These are phyloP conservation scores for Taiozyma sp. DNA, from an alignment of 1,139 yeast species.

Conservation along the genomic window DNA sequence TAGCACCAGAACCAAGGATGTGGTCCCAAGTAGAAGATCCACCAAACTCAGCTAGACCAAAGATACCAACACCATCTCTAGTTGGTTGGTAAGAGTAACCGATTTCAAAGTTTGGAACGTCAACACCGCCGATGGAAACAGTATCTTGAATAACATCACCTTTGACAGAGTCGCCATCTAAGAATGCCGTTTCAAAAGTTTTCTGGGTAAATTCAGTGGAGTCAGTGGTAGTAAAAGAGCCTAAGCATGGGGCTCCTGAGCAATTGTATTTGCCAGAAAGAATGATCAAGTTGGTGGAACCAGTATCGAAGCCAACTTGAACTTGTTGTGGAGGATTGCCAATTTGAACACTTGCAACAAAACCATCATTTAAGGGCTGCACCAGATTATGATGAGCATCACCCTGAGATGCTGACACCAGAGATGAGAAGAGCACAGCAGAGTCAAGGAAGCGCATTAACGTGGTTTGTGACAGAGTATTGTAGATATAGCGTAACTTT, in stretches of 20 bases:
- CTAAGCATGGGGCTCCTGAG: conserved; percentile 24
- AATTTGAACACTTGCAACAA: conserved; percentile 29
- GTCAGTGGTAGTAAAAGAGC: conserved; percentile 38
- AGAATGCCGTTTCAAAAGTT: conserved; percentile 7
- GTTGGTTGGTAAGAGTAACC: conserved; percentile 1
- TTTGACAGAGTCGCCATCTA: conserved; percentile 13
- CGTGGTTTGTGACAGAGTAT: not conserved
- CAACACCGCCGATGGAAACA: conserved; percentile 8
- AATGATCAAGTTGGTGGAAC: conserved; percentile 59
- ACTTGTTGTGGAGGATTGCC: conserved; percentile 47
- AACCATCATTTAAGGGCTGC: conserved; percentile 4
- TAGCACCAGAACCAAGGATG: conserved; percentile 2
- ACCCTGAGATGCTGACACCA: conserved; percentile 1
- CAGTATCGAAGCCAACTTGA: conserved; percentile 51
- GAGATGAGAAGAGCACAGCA: not conserved
- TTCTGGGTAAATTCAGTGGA: conserved; percentile 29
- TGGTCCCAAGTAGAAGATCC: not conserved
- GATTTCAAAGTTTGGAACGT: conserved; percentile 4
- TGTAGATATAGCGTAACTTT: not conserved
- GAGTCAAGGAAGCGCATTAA: not conserved
- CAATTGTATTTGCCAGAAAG: conserved; percentile 3
- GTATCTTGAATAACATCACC: conserved; percentile 16
- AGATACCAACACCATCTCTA: conserved; percentile 5
- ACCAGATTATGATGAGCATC: conserved; percentile 3
- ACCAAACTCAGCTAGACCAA: conserved; percentile 11